Evolutionary conservation across 2,329 filamentous ascomycete species (phyloP).

Genomic region (Byssothecium circinans): DNA sequence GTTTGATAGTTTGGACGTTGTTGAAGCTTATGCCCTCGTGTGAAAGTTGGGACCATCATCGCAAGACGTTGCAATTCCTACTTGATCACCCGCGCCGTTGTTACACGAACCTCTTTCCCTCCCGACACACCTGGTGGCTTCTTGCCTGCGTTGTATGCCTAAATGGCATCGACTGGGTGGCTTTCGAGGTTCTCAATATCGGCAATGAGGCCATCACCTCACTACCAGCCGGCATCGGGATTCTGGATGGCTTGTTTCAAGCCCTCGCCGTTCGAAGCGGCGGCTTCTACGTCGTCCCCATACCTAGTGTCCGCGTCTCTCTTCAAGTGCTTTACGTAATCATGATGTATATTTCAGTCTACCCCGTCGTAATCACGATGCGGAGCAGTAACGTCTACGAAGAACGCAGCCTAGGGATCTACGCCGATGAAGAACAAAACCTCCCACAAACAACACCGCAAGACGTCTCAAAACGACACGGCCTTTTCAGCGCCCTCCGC

Average conservation of each 20-base stretch:
- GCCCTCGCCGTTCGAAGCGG: constrained; percentile 55
- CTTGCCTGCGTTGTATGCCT: constrained; percentile 54
- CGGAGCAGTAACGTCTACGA: constrained; percentile 63
- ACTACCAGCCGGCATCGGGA: constrained; percentile 50
- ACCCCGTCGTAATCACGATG: constrained; percentile 64
- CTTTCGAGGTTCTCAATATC: constrained; percentile 58
- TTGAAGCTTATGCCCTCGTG: constrained; percentile 48
- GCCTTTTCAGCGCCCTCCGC: constrained; percentile 12
- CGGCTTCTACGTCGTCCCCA: constrained; percentile 54
- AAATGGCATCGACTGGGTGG: constrained; percentile 57
- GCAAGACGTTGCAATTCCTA: constrained; percentile 57
- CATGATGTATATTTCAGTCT: constrained; percentile 67
- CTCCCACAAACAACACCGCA: not conserved
- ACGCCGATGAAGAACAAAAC: constrained; percentile 44
- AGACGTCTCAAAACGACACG: not conserved
- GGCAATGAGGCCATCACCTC: constrained; percentile 54
- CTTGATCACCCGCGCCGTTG: constrained; percentile 65
- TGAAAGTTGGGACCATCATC: constrained; percentile 45
- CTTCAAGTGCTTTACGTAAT: constrained; percentile 62
- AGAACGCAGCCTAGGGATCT: constrained; percentile 63
- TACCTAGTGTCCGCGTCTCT: constrained; percentile 55
- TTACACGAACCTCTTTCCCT: constrained; percentile 64
- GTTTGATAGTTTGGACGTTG: constrained; percentile 59
- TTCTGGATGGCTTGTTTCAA: constrained; percentile 63
- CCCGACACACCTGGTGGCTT: constrained; percentile 60